These are phyloP conservation scores for Spiromastix sp. DNA, from an alignment of 2,329 filamentous ascomycete genomes.

Conservation along the genomic window DNA sequence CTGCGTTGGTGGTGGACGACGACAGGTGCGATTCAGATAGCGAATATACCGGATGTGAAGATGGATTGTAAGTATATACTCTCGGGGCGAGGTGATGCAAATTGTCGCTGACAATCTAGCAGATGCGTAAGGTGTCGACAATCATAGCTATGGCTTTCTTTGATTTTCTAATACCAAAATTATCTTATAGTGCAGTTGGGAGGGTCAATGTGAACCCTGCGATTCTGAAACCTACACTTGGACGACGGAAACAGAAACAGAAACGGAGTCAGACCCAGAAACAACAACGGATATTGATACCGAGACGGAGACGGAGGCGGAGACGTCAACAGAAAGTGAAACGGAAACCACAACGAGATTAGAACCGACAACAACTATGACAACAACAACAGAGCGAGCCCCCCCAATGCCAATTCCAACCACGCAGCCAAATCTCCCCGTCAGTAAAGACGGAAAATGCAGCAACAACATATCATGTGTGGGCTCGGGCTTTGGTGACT, in stretches of 20 bases:
- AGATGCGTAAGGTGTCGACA: conserved; percentile 4
- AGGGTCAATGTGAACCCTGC: conserved; percentile 3
- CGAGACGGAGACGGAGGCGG: background rate
- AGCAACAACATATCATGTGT: background rate
- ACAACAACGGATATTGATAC: background rate
- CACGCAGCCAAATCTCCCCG: background rate
- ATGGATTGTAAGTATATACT: conserved; percentile 8
- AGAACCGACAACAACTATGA: background rate
- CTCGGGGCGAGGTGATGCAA: background rate
- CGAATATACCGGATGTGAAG: conserved; percentile 5
- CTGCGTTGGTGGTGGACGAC: conserved; percentile 6
- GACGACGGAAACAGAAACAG: background rate
- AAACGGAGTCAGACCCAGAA: background rate
- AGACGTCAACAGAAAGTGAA: background rate
- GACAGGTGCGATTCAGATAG: conserved; percentile 6
- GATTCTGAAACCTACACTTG: background rate
- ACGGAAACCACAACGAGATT: background rate
- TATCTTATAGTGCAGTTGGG: background rate
- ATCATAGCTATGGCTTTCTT: background rate
- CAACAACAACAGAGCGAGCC: background rate
- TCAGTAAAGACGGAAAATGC: background rate
- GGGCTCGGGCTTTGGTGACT: background rate
- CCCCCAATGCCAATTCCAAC: background rate
- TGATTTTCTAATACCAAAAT: background rate
- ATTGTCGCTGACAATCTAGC: background rate